These are phyloP conservation scores for Cetraspora pellucida DNA, from an alignment of 192 early-diverging fungal species.

Conservation along the genomic window DNA sequence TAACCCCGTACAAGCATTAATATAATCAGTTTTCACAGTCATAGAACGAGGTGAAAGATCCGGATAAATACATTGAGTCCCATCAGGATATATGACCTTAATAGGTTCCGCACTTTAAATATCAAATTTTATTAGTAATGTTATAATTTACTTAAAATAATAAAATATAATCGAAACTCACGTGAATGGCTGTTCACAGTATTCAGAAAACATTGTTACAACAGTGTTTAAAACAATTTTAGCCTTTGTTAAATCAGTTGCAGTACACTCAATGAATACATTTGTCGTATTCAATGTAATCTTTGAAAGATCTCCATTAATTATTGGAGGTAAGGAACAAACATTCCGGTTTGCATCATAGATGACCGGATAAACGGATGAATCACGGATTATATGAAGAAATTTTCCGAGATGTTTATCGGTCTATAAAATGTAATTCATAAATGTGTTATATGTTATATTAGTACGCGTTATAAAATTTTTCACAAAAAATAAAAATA, in stretches of 20 bases:
- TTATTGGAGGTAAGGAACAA: slow-evolving; percentile 96
- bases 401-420: slow-evolving; percentile 88
- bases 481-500: slow-evolving; percentile 17
- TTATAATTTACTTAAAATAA: slow-evolving; percentile 8
- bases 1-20: slow-evolving; percentile 87
- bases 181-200: slow-evolving; percentile 90
- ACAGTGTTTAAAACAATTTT: slow-evolving; percentile 92
- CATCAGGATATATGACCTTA: slow-evolving; percentile 85
- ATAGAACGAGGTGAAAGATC: slow-evolving; percentile 68
- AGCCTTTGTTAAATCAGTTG: slow-evolving; percentile 94
- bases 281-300: slow-evolving; percentile 93
- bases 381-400: slow-evolving; percentile 90
- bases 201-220: slow-evolving; percentile 93
- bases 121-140: slow-evolving; percentile 3
- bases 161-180: slow-evolving; percentile 45
- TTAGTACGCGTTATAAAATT: slow-evolving; percentile 19
- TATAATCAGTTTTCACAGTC: slow-evolving; percentile 80
- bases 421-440: slow-evolving; percentile 35
- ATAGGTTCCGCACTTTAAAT: slow-evolving; percentile 82
- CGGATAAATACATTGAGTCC: slow-evolving; percentile 69
- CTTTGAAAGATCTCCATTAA: slow-evolving; percentile 98
- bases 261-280: slow-evolving; percentile 97
- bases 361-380: slow-evolving; percentile 89
- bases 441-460: slow-evolving; percentile 6
- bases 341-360: slow-evolving; percentile 83